A percentile compares a stretch with the other conserved stretches of the same genome.
phyloP scores from a whole-genome alignment of 768 basidiomycete genomes.

The Solioccasus polychromus region DNA sequence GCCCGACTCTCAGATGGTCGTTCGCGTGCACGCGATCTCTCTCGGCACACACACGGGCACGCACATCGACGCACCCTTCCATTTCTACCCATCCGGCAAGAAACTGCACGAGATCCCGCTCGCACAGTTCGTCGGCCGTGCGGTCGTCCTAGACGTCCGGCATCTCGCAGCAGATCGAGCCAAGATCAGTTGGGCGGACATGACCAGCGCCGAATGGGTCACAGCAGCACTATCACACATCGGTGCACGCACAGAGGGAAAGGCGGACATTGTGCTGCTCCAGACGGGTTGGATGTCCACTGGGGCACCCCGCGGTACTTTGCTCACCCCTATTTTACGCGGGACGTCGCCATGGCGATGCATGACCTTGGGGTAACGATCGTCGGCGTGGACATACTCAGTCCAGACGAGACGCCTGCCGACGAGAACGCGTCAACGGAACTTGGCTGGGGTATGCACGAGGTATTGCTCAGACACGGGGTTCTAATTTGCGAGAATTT shows the following conservation, averaged over 20 bases:
- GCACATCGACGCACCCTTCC: constrained; percentile 76
- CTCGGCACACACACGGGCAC: constrained; percentile 75
- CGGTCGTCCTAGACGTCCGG: constrained; percentile 53
- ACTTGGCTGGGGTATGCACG: constrained; percentile 51
- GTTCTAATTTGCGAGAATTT: constrained; percentile 73
- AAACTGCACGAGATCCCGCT: constrained; percentile 61
- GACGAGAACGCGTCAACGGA: constrained; percentile 8
- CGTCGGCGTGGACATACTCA: constrained; percentile 63
- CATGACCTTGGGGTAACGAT: constrained; percentile 50
- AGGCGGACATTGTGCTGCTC: constrained; percentile 47
- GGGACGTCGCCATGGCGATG: constrained; percentile 49
- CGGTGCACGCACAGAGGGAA: constrained; percentile 25
- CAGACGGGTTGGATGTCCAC: constrained; percentile 62
- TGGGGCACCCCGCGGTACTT: constrained; percentile 53
- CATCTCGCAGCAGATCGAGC: constrained; percentile 38
- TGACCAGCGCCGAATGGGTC: neutral
- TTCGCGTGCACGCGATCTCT: constrained; percentile 38
- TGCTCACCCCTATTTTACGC: constrained; percentile 62
- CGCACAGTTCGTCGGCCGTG: constrained; percentile 50
- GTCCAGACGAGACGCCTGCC: constrained; percentile 57
- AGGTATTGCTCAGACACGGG: constrained; percentile 55
- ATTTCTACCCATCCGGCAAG: constrained; percentile 58
- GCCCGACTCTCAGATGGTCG: constrained; percentile 8
- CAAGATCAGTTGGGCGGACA: constrained; percentile 51
- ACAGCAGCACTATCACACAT: constrained; percentile 11